A percentile compares a stretch with the other conserved stretches of the same genome.
These are phyloP conservation scores for Drechslera avenae DNA, from an alignment of 2,329 filamentous ascomycete species.

Conservation along the genomic window DNA sequence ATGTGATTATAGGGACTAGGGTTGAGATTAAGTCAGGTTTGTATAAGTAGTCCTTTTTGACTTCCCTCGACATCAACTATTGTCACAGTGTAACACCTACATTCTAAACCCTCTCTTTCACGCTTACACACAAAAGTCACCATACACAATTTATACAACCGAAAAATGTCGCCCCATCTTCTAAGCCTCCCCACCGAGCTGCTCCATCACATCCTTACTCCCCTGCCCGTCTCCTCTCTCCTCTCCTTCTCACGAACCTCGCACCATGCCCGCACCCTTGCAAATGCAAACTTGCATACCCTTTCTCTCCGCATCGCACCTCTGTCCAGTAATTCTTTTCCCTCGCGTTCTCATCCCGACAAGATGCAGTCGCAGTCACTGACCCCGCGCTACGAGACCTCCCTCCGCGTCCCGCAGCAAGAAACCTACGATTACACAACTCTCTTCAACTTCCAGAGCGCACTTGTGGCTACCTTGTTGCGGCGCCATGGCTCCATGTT, in stretches of 20 bases:
- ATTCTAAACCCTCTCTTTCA: too few species aligned
- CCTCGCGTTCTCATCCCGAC: not conserved
- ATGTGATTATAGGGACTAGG: too few species aligned
- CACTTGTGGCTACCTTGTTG: conserved; percentile 33
- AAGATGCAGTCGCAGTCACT: conserved; percentile 51
- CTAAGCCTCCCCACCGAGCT: conserved; percentile 43
- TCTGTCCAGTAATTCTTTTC: conserved; percentile 42
- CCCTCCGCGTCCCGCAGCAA: conserved; percentile 14
- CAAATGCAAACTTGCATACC: conserved; percentile 52
- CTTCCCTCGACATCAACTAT: too few species aligned
- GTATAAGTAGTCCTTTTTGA: too few species aligned
- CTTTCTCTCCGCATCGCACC: conserved; percentile 78
- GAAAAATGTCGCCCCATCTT: conserved; percentile 26
- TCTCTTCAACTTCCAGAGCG: conserved; percentile 37
- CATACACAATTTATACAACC: too few species aligned
- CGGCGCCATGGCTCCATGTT: conserved; percentile 32
- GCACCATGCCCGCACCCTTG: conserved; percentile 32
- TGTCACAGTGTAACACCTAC: too few species aligned
- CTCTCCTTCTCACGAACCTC: conserved; percentile 45
- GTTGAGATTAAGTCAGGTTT: too few species aligned
- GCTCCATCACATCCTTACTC: conserved; percentile 38
- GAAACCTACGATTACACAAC: conserved; percentile 24
- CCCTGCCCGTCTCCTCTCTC: conserved; percentile 39
- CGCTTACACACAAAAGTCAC: too few species aligned
- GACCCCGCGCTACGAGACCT: not conserved